Conservation (phyloP, 2,329 filamentous ascomycete species). For the Aspergillus sp. region DNA sequence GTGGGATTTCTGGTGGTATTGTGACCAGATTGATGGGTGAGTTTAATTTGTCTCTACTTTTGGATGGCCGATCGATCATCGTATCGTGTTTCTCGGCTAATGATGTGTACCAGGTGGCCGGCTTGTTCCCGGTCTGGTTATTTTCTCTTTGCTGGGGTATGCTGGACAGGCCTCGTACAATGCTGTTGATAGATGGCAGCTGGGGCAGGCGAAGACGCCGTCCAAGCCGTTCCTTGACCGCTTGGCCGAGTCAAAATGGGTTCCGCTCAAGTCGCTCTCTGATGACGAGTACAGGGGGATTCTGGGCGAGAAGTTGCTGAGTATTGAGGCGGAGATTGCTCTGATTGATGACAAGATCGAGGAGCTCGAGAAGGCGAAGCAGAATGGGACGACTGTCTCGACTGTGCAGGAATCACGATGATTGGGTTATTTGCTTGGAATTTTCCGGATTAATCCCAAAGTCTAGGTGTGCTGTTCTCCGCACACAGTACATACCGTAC, state of each 20-base stretch:
- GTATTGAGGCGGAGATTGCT: slow-evolving; percentile 73
- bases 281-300: slow-evolving; percentile 72
- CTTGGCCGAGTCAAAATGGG: slow-evolving; percentile 65
- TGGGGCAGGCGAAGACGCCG: slow-evolving; percentile 34
- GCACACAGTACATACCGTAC: too few relatives aligned
- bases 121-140: slow-evolving; percentile 58
- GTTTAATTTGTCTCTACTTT: slow-evolving; percentile 8
- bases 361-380: slow-evolving; percentile 41
- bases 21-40: slow-evolving; percentile 58
- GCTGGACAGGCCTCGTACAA: slow-evolving; percentile 59
- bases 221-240: slow-evolving; percentile 49
- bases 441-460: neutral
- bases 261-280: slow-evolving; percentile 67
- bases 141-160: slow-evolving; percentile 60
- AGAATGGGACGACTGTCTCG: neutral
- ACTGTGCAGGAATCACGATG: slow-evolving; percentile 5
- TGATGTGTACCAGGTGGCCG: slow-evolving; percentile 51
- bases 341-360: slow-evolving; percentile 74
- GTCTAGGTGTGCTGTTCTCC: too few relatives aligned
- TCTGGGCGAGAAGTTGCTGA: slow-evolving; percentile 69
- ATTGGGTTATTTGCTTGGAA: neutral
- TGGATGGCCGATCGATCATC: neutral
- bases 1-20: slow-evolving; percentile 63
- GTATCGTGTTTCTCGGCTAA: slow-evolving; percentile 23
- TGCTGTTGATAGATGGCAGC: slow-evolving; percentile 49